A percentile compares a stretch with the other conserved stretches of the same genome.
Evolutionary conservation across 202 grass and related monocot genomes (phyloP).

Genomic region (Carex arenaria): DNA sequence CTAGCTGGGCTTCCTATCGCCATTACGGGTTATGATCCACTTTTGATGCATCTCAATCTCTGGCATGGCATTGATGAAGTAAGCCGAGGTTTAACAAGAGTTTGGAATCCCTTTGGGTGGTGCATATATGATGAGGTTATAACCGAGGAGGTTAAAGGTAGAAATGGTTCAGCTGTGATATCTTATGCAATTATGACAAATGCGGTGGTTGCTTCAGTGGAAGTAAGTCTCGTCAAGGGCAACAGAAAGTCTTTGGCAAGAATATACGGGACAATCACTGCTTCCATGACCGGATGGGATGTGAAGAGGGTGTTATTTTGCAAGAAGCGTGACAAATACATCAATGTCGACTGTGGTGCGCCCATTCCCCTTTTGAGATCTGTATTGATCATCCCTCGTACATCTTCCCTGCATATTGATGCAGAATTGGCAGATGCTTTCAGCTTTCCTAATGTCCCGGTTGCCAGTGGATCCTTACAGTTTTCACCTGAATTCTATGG

Average conservation of each 20-base stretch:
- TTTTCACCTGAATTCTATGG: neutral
- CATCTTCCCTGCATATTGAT: neutral
- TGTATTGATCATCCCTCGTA: neutral
- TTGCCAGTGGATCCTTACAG: neutral
- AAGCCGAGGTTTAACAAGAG: neutral
- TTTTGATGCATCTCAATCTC: neutral
- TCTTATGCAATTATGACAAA: neutral
- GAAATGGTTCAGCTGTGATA: neutral
- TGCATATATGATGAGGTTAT: neutral
- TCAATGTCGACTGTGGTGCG: neutral
- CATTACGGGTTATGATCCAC: neutral
- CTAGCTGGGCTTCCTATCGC: neutral
- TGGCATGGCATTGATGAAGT: neutral
- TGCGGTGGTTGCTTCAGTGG: neutral
- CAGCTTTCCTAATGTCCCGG: neutral
- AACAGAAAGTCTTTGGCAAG: neutral
- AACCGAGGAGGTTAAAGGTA: neutral
- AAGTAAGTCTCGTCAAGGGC: neutral
- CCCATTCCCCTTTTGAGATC: neutral
- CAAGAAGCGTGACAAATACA: neutral
- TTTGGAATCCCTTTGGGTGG: neutral
- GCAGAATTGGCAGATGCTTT: neutral
- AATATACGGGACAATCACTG: neutral
- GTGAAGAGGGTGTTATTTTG: neutral
- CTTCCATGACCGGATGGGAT: neutral